phyloP scores from a whole-genome alignment of 305 asterid species.

The Fraxinus angustifolia region DNA sequence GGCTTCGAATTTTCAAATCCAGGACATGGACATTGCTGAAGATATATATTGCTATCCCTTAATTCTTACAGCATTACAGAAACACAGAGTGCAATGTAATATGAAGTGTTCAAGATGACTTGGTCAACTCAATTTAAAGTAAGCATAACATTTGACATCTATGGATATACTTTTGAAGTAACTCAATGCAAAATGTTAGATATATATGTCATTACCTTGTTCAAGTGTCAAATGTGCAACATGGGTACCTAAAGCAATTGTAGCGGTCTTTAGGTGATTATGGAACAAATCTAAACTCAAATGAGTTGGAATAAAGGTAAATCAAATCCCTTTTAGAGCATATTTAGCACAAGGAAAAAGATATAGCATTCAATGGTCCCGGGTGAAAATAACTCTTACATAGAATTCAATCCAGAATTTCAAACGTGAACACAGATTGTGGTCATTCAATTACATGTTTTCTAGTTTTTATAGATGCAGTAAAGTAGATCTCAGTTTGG shows the following conservation, averaged over 20 bases:
- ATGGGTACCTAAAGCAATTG: background rate
- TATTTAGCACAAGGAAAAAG: no score
- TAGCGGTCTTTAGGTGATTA: background rate
- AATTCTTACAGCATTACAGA: background rate
- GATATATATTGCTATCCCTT: background rate
- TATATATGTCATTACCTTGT: background rate
- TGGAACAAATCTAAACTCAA: background rate
- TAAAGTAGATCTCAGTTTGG: background rate
- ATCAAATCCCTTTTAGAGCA: background rate
- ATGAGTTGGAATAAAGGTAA: background rate
- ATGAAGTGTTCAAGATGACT: background rate
- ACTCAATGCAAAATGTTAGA: background rate
- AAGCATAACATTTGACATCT: background rate
- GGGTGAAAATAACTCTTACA: background rate
- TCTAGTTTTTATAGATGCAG: background rate
- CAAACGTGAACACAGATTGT: background rate
- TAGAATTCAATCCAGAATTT: background rate
- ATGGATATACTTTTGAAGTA: background rate
- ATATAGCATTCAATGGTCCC: background rate
- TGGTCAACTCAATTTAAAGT: background rate
- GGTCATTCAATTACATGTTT: background rate
- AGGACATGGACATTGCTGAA: conserved; percentile 1
- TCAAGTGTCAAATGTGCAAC: background rate
- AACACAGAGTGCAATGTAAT: background rate
- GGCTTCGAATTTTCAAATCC: conserved; percentile 3